Conservation (phyloP, 78 protist species). For the Trichosphaerium sp. region DNA sequence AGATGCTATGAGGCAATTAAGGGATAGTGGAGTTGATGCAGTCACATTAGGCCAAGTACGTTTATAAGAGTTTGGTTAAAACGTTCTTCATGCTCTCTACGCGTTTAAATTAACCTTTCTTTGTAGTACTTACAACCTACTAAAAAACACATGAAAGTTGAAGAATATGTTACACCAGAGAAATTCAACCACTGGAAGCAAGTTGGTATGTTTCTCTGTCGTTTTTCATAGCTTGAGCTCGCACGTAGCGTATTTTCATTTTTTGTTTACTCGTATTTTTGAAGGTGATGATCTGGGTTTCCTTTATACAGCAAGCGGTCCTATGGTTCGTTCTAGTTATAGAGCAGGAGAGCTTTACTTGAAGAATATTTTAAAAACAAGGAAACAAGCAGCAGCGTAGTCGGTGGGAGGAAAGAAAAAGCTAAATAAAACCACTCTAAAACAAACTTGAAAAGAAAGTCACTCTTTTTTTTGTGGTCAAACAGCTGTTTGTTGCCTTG, state of each 20-base stretch:
- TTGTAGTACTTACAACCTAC: constrained; percentile 65
- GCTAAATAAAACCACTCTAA: no score
- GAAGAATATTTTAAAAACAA: constrained; percentile 9
- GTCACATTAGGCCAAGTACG: constrained; percentile 73
- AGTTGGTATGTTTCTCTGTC: constrained; percentile 27
- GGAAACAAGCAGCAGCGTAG: no score
- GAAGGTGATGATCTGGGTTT: constrained; percentile 63
- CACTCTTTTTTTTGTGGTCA: no score
- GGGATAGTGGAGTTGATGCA: constrained; percentile 44
- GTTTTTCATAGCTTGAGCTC: no score
- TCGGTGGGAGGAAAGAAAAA: no score
- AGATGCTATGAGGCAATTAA: constrained; percentile 63
- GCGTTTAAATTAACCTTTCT: no score
- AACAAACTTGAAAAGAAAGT: no score
- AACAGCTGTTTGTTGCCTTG: no score
- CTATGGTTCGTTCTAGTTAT: constrained; percentile 56
- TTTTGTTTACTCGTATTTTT: background rate
- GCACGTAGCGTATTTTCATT: no score
- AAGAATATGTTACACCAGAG: constrained; percentile 56
- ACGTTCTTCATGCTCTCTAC: no score
- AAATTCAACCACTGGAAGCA: constrained; percentile 34
- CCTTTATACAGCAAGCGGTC: constrained; percentile 58
- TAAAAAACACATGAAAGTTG: constrained; percentile 44
- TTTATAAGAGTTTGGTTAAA: no score
- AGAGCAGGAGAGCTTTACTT: constrained; percentile 57